Evolutionary conservation across 2,329 filamentous ascomycete species (phyloP), one percentile per base, ranked within the genome.

Genomic region (Fusarium mangiferae): DNA sequence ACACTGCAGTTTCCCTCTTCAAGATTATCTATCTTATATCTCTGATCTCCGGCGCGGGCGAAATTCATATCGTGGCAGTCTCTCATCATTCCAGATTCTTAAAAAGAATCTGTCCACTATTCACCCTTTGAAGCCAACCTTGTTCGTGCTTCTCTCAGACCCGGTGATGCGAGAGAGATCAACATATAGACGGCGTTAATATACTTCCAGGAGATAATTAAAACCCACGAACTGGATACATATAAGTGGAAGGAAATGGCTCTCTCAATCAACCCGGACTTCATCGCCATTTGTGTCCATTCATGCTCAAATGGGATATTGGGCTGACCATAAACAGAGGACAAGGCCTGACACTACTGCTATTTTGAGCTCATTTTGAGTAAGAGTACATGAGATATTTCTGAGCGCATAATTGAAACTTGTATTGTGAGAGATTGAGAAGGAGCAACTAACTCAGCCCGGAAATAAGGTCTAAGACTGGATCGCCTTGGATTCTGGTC

Each of bases 241-340:
- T 7, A 2, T 38, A 22, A 3, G 9, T 36, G 9, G 1, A 2
- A 38, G 7, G 13, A 38, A 54, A 20, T 0, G 10, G 1, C 5
- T 18, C 11, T 51, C 8, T 36, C 35, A 13, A 36, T 28, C 2
- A 28, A 55, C 2, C 18, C 7, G 35, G 35, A 5, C 4, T 17
- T 22, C 10, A 6, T 28, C 20, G 28, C 24, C 24, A 18, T 39
- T 28, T 10, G 24, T 13, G 7, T 28, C 20, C 14, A 18, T 28
- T 14, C 14, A 54, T 22, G n/a, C 51, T 54, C 24, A 39, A 18
- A 5, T 26, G 24, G 24, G 20, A 51, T 28, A 13, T 22, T 22
- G 14, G 20, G 20, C 10, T 2, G 35, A 28, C 35, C 35, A 54
- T 22, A 54, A 26, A 13, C 18, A 28, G 24, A 54, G 24, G 20